Evolutionary conservation across 495 filamentous ascomycete genomes (phyloP).

Genomic region (Neurospora intermedia): DNA sequence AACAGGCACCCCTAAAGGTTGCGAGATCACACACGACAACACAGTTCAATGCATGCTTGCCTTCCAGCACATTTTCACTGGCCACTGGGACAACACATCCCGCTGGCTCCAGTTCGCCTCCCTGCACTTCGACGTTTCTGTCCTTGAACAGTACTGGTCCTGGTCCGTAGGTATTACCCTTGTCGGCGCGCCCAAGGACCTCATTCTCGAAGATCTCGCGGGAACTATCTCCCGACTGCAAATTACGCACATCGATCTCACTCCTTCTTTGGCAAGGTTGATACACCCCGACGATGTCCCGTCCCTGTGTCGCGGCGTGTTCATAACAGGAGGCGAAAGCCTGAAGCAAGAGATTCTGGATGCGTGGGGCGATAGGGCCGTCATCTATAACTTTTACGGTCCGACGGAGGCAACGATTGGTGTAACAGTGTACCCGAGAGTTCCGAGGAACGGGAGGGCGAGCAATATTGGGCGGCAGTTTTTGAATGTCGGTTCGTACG

Average conservation of each 20-base stretch:
- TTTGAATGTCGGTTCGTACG: slow-evolving; percentile 69
- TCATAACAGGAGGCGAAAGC: slow-evolving; percentile 66
- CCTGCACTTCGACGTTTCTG: slow-evolving; percentile 81
- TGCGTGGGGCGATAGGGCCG: slow-evolving; percentile 50
- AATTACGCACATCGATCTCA: slow-evolving; percentile 83
- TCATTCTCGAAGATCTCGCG: slow-evolving; percentile 67
- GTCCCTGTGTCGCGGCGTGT: slow-evolving; percentile 55
- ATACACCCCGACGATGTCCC: slow-evolving; percentile 59
- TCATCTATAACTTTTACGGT: slow-evolving; percentile 71
- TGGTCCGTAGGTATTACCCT: slow-evolving; percentile 79
- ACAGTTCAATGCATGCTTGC: slow-evolving; percentile 66
- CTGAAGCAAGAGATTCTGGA: slow-evolving; percentile 64
- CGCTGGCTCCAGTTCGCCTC: slow-evolving; percentile 82
- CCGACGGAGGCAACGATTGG: slow-evolving; percentile 90
- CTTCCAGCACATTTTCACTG: slow-evolving; percentile 56
- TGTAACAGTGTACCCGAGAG: slow-evolving; percentile 64
- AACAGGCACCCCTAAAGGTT: slow-evolving; percentile 71
- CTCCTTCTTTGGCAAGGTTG: slow-evolving; percentile 53
- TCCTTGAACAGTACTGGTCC: slow-evolving; percentile 81
- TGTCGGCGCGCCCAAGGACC: slow-evolving; percentile 62
- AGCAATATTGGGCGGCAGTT: slow-evolving; percentile 83
- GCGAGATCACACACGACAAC: slow-evolving; percentile 63
- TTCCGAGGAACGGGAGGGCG: slow-evolving; percentile 58
- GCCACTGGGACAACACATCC: slow-evolving; percentile 57
- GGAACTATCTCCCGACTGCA: slow-evolving; percentile 53